Base-by-base conservation (phyloP, 169 alveolate species). In the Plasmodium fragile region DNA sequence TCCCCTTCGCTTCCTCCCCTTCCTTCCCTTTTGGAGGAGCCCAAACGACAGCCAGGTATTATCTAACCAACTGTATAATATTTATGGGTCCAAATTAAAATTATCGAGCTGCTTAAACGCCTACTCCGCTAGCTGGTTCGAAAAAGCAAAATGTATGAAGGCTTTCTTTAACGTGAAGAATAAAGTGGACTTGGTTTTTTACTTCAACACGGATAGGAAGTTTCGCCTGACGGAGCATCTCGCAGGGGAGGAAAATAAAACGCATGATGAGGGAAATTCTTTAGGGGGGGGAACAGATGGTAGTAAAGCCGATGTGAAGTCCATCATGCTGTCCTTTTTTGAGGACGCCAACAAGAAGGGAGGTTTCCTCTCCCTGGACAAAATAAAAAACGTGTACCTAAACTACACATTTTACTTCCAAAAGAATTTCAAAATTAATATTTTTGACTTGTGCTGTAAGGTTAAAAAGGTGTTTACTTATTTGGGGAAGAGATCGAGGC, bases 111-210 rank as follows among this genome's bases (percentile, higher is more conserved):
- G 92, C 30, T 45, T 91, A 80, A 72, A 91, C 82, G 78, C 70
- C 1, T 91, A 32, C 53, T 55, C 69, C 22, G 18, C 82, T 34
- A 91, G 82, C 36, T 49, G 81, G 32, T 81, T 91, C 81, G 84
- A 91, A 69, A 91, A 41, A 10, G n/a, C 39, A 7, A 91, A 91
- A 25, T 91, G 71, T 28, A 80, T 81, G 59, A 91, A 91, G 49
- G 52, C 39, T n/a, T 91, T 55, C 34, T 81, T 81, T 55, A 91
- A 91, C 65, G 36, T 91, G 49, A 91, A 81, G 52, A 91, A 91
- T 81, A 91, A 91, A 34, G 45, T 91, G 0, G 94, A 91, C 32
- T 71, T 91, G 49, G 71, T 81, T 55, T 80, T 91, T 41, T 70
- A 81, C 75, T 70, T 91, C 73, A 91, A 81, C 28, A 81, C 16